Evolutionary conservation across 2,329 filamentous ascomycete genomes (phyloP).

Genomic region (Aspergillus sp.): DNA sequence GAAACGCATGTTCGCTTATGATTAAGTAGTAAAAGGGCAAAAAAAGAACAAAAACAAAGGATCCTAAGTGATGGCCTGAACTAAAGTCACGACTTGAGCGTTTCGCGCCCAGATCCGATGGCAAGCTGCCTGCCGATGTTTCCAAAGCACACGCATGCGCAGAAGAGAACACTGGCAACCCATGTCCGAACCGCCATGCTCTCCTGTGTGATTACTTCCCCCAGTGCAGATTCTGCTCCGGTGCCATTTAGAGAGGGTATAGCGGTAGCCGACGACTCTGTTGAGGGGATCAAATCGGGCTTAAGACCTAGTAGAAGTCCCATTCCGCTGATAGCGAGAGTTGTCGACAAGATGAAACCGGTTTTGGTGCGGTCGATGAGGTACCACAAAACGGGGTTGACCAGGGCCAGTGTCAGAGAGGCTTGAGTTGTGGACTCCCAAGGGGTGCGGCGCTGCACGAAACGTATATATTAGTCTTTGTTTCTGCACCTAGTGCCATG

Average conservation of each 20-base stretch:
- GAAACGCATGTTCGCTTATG: not conserved
- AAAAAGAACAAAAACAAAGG: not conserved
- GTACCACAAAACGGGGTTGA: slow-evolving; percentile 94
- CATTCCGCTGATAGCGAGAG: slow-evolving; percentile 73
- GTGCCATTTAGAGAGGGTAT: slow-evolving; percentile 28
- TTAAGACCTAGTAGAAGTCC: slow-evolving; percentile 71
- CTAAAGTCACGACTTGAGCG: slow-evolving; percentile 15
- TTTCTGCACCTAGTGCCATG: not conserved
- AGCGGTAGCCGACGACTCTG: slow-evolving; percentile 40
- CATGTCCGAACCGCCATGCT: slow-evolving; percentile 70
- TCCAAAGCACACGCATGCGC: slow-evolving; percentile 92
- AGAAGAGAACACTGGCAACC: slow-evolving; percentile 92
- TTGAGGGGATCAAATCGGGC: slow-evolving; percentile 73
- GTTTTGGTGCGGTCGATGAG: slow-evolving; percentile 86
- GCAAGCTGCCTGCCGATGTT: slow-evolving; percentile 85
- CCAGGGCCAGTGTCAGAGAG: slow-evolving; percentile 82
- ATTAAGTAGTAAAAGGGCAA: not conserved
- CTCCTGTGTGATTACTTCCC: slow-evolving; percentile 47
- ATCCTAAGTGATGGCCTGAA: not conserved
- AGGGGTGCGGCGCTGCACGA: slow-evolving; percentile 72
- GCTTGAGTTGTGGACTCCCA: slow-evolving; percentile 96
- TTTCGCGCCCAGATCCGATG: slow-evolving; percentile 38
- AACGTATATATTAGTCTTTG: slow-evolving; percentile 16
- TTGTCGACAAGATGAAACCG: slow-evolving; percentile 75
- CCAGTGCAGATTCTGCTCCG: slow-evolving; percentile 31